phyloP scores from a whole-genome alignment of 805 yeast genomes.

The Saccharomyces kudriavzevii region DNA sequence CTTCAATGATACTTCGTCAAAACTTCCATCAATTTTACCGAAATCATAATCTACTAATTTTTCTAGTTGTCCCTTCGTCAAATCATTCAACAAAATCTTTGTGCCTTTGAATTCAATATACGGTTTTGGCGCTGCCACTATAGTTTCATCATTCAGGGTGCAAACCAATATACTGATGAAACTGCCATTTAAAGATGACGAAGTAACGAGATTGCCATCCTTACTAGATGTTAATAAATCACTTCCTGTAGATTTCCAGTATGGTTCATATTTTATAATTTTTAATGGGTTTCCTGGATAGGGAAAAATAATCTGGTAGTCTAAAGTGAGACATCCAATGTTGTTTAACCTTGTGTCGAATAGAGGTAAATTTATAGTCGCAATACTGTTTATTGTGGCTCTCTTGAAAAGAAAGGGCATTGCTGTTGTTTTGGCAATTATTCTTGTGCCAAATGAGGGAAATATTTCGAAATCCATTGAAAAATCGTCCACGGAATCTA shows the following conservation, averaged over 20 bases:
- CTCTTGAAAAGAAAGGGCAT: constrained; percentile 42
- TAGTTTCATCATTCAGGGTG: constrained; percentile 72
- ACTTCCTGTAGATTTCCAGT: constrained; percentile 86
- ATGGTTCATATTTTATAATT: constrained; percentile 87
- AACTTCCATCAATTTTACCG: constrained; percentile 16
- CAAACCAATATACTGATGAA: constrained; percentile 66
- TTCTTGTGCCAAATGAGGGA: constrained; percentile 89
- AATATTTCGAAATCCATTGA: constrained; percentile 80
- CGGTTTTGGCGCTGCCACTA: constrained; percentile 70
- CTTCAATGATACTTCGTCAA: constrained; percentile 21
- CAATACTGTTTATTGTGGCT: constrained; percentile 33
- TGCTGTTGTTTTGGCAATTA: constrained; percentile 83
- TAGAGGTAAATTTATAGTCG: constrained; percentile 51
- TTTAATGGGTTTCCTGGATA: constrained; percentile 76
- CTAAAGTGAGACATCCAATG: constrained; percentile 72
- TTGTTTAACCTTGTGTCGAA: constrained; percentile 73
- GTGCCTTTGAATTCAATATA: constrained; percentile 40
- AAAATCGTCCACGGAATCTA: constrained; percentile 68
- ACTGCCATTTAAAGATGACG: constrained; percentile 80
- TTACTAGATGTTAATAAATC: constrained; percentile 20
- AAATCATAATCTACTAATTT: constrained; percentile 24
- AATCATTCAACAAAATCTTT: constrained; percentile 51
- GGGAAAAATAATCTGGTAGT: constrained; percentile 81
- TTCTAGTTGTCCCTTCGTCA: constrained; percentile 34
- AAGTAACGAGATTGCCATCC: constrained; percentile 54